phyloP scores from a whole-genome alignment of 495 filamentous ascomycete genomes.

The Hypoxylon crocopeplum region DNA sequence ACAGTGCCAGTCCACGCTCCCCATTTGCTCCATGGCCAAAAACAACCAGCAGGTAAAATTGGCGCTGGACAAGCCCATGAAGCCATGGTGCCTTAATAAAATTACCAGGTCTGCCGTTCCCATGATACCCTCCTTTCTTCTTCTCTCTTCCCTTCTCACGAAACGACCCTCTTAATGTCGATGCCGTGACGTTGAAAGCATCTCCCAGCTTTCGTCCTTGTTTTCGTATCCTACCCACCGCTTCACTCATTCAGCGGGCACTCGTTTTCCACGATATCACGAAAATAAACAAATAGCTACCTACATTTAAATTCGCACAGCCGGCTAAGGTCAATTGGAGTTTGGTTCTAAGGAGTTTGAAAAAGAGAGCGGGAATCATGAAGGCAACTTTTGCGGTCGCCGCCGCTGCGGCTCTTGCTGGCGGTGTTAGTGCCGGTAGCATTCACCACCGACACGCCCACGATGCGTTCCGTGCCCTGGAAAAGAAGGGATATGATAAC shows the following conservation, averaged over 20 bases:
- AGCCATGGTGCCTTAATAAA: constrained; percentile 43
- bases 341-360: constrained; percentile 24
- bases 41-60: constrained; percentile 40
- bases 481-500: constrained; percentile 51
- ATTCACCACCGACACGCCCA: constrained; percentile 64
- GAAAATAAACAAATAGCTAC: constrained; percentile 45
- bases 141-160: constrained; percentile 49
- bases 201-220: constrained; percentile 58
- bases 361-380: constrained; percentile 55
- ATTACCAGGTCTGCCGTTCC: constrained; percentile 35
- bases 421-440: constrained; percentile 63
- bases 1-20: constrained; percentile 19
- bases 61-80: constrained; percentile 33
- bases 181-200: constrained; percentile 59
- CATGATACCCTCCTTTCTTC: constrained; percentile 45
- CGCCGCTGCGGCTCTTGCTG: constrained; percentile 70
- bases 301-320: constrained; percentile 33
- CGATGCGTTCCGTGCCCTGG: constrained; percentile 59
- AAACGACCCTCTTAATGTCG: constrained; percentile 54
- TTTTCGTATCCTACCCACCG: constrained; percentile 70
- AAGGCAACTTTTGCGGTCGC: constrained; percentile 70
- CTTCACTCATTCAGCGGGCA: constrained; percentile 98
- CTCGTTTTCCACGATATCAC: constrained; percentile 66
- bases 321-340: constrained; percentile 15
- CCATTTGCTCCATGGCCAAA: constrained; percentile 34